Percentiles rank a stretch among this genome's conserved stretches.
Conservation (phyloP, 2,329 filamentous ascomycete genomes). For the Aspergillus sp. region DNA sequence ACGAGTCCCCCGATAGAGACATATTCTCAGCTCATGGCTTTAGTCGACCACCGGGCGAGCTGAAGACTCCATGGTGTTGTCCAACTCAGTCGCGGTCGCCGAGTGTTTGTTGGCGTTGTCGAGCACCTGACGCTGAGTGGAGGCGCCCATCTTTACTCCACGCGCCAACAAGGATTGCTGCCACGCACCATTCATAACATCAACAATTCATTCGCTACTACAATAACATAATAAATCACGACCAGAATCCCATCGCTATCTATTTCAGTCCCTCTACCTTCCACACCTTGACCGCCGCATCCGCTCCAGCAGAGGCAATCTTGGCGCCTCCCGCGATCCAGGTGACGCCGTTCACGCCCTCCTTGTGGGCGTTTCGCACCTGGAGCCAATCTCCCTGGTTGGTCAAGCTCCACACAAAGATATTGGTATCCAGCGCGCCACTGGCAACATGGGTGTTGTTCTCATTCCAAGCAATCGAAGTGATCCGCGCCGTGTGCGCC, state of each 20-base stretch:
- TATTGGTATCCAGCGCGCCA: slow-evolving; percentile 83
- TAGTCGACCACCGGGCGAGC: not conserved
- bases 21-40: slow-evolving; percentile 25
- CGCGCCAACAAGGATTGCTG: not conserved
- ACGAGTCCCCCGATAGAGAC: slow-evolving; percentile 26
- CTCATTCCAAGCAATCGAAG: slow-evolving; percentile 72
- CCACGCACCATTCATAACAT: not conserved
- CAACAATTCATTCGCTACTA: not conserved
- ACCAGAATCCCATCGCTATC: slow-evolving; percentile 3
- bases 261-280: slow-evolving; percentile 55
- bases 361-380: slow-evolving; percentile 86
- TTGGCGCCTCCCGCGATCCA: slow-evolving; percentile 68
- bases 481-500: slow-evolving; percentile 67
- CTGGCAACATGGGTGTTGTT: slow-evolving; percentile 76
- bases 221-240: not conserved
- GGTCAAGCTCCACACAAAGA: slow-evolving; percentile 84
- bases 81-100: not conserved
- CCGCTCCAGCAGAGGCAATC: slow-evolving; percentile 77
- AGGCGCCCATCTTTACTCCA: not conserved
- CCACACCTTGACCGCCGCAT: slow-evolving; percentile 93
- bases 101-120: not conserved
- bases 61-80: not conserved
- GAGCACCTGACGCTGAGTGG: not conserved
- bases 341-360: slow-evolving; percentile 82
- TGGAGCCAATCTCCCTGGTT: slow-evolving; percentile 84